Conservation (phyloP, 345 rosid genomes). For the Cardamine resedifolia region DNA sequence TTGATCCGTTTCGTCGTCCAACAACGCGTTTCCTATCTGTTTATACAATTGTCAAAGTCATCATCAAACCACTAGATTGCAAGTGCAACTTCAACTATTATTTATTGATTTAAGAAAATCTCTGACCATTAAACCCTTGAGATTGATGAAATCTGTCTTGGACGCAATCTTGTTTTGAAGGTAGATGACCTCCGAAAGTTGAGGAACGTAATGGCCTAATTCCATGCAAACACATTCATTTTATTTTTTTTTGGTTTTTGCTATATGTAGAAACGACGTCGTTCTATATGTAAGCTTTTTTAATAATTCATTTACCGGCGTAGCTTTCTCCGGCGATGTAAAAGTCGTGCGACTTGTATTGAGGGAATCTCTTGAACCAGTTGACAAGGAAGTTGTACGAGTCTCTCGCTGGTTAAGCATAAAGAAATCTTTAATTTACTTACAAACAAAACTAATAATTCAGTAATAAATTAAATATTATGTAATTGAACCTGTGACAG, state of each 20-base stretch:
- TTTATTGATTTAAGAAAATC: neutral
- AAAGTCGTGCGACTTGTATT: constrained; percentile 59
- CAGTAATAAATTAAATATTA: neutral
- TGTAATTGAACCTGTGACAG: constrained; percentile 42
- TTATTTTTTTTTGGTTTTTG: neutral
- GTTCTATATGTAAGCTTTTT: neutral
- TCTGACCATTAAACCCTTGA: constrained; percentile 71
- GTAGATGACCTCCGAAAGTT: constrained; percentile 64
- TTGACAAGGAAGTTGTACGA: constrained; percentile 57
- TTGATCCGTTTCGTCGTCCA: constrained; percentile 79
- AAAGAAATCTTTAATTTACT: neutral
- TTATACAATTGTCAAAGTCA: neutral
- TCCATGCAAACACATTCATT: neutral
- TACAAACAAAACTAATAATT: neutral
- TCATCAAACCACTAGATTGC: neutral
- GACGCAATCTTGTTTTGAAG: constrained; percentile 48
- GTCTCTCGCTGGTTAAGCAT: constrained; percentile 47
- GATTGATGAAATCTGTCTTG: constrained; percentile 52
- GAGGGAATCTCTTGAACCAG: constrained; percentile 71
- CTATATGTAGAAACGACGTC: neutral
- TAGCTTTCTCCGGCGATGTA: constrained; percentile 75
- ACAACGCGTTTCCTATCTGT: constrained; percentile 74
- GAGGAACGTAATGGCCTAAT: constrained; percentile 85
- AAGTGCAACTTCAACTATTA: neutral
- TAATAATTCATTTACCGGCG: constrained; percentile 42